Base-by-base conservation (phyloP, 83 land plant genomes). In the Picea mariana region DNA sequence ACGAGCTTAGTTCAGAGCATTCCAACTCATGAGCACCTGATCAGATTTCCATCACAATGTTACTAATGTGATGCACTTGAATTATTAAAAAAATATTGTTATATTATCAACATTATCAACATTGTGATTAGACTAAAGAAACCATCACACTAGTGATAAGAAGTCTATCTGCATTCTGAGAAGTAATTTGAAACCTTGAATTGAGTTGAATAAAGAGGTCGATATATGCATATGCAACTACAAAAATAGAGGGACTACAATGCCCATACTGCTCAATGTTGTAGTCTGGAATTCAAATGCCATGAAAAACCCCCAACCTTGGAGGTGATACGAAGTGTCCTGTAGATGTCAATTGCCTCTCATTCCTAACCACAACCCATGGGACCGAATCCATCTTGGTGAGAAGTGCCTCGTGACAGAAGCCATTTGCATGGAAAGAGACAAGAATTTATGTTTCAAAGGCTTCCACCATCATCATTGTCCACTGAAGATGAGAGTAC, bases 161-260 rank as follows among this genome's bases (percentile, higher is more conserved):
- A 66, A 94, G 87, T 20, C 94, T 85, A 24, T 94, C 94, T 18
- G 88, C 87, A 77, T 90, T 91, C 42, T 87, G 85, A 4, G 89
- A 91, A 55, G 91, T 94, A 3, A 94, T 77, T 16, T 34, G 63
- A 34, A 77, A 20, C 20, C 69, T 81, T 6, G 88, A 84, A 17
- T 79, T 64, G 55, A 87, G 86, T 7, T 47, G 69, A 52, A 90
- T 71, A 67, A 81, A 88, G 67, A 87, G 86, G 26, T 92, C 91
- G 21, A 94, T 78, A 49, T 94, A n/a, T n/a, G n/a, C n/a, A n/a
- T n/a, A n/a, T n/a, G n/a, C n/a, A n/a, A n/a, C n/a, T n/a, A n/a
- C n/a, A 94, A 93, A 89, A 83, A 90, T 88, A 5, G 94, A 88
- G 0, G 96, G 92, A 80, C 96, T 93, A 82, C 94, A 93, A 58